Conservation (phyloP, 228 moss, liverwort and hornwort species). For the Sphagnum fallax region DNA sequence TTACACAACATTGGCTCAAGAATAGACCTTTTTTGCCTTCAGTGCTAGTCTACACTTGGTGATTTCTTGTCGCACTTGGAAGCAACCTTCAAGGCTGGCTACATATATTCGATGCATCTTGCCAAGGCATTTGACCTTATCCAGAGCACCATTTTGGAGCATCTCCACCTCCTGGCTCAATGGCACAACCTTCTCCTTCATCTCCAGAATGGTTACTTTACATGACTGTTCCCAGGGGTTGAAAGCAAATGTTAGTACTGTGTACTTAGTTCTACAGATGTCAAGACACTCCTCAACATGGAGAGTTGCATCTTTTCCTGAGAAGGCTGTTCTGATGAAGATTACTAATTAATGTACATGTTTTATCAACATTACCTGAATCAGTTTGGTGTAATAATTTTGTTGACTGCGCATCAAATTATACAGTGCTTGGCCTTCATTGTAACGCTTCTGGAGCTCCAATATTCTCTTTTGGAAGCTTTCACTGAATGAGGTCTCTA, state of each 20-base stretch:
- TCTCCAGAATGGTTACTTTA: conserved; percentile 44
- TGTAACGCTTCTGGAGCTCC: conserved; percentile 47
- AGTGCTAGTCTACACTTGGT: conserved; percentile 35
- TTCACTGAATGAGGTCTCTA: conserved; percentile 34
- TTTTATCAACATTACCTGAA: conserved; percentile 13
- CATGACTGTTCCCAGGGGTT: conserved; percentile 28
- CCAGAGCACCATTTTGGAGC: conserved; percentile 52
- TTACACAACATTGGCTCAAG: neutral
- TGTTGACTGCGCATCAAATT: conserved; percentile 63
- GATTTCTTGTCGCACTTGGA: conserved; percentile 36
- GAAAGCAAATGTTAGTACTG: neutral
- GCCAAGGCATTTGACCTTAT: conserved; percentile 47
- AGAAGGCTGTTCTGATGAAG: neutral
- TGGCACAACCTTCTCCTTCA: conserved; percentile 59
- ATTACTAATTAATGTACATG: neutral
- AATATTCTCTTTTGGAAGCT: conserved; percentile 42
- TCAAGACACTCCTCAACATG: neutral
- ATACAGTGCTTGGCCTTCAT: conserved; percentile 42
- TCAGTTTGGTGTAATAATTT: conserved; percentile 43
- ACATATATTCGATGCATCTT: conserved; percentile 38
- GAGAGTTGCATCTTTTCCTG: neutral
- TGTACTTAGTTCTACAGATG: neutral
- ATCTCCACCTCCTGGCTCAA: conserved; percentile 48
- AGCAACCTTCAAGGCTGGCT: conserved; percentile 31
- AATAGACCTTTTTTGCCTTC: conserved; percentile 39